A percentile compares a stretch with the other conserved stretches of the same genome.
phyloP scores from a whole-genome alignment of 2,329 filamentous ascomycete genomes.

The Fusarium abutilonis region DNA sequence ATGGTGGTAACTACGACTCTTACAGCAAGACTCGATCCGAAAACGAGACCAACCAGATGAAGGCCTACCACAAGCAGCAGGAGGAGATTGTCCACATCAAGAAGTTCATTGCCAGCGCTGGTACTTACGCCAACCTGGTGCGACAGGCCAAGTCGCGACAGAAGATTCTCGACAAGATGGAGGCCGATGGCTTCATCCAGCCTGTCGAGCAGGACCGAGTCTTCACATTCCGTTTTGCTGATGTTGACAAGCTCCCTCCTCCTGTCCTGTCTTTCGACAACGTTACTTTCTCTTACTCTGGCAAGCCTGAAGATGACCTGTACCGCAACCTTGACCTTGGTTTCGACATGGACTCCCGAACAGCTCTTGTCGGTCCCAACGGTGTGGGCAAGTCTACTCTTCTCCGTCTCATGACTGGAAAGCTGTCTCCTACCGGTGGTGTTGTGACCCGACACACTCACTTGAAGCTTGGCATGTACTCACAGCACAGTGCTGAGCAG shows the following conservation, averaged over 20 bases:
- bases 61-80: constrained; percentile 98
- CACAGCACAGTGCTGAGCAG: constrained; percentile 97
- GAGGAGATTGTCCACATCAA: constrained; percentile 99
- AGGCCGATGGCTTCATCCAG: constrained; percentile 98
- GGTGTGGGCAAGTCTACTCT: constrained; percentile 99
- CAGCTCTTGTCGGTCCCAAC: constrained; percentile 95
- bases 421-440: constrained; percentile 85
- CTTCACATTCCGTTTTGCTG: constrained; percentile 98
- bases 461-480: constrained; percentile 98
- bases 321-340: constrained; percentile 97
- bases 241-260: constrained; percentile 98
- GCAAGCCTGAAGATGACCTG: constrained; percentile 86
- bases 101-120: constrained; percentile 99
- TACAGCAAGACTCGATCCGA: constrained; percentile 94
- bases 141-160: constrained; percentile 98
- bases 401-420: constrained; percentile 94
- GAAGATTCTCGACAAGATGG: constrained; percentile 99
- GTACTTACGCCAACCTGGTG: constrained; percentile 99
- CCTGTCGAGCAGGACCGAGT: constrained; percentile 84
- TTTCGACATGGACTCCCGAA: constrained; percentile 99
- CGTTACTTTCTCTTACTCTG: constrained; percentile 98
- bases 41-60: constrained; percentile 98
- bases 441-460: constrained; percentile 92
- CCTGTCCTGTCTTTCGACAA: constrained; percentile 96
- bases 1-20: constrained; percentile 99